phyloP scores from a whole-genome alignment of 2,329 filamentous ascomycete species.

The Hymenoscyphus scutula region DNA sequence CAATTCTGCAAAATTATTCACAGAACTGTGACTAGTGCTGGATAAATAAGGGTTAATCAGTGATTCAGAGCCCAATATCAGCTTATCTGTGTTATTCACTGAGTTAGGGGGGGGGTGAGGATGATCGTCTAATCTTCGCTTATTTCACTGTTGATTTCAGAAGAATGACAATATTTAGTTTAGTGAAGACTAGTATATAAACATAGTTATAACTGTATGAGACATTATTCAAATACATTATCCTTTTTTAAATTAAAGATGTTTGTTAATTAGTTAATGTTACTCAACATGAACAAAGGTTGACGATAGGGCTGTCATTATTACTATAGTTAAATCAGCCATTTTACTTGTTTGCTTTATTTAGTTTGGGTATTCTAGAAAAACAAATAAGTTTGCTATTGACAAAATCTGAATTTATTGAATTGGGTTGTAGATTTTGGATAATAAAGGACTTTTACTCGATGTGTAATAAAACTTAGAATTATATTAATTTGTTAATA shows the following conservation, averaged over 20 bases:
- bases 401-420: no score
- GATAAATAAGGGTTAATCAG: neutral
- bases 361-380: no score
- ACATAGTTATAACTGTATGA: neutral
- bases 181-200: neutral
- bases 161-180: neutral
- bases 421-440: no score
- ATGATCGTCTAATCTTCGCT: neutral
- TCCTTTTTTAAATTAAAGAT: neutral
- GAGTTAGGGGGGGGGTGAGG: neutral
- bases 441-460: no score
- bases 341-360: no score
- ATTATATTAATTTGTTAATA: no score
- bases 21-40: no score
- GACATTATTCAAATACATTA: neutral
- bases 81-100: neutral
- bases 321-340: no score
- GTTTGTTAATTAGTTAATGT: neutral
- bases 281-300: neutral
- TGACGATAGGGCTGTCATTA: no score
- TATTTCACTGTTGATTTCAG: neutral
- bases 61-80: neutral
- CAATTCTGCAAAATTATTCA: no score
- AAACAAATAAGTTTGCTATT: no score
- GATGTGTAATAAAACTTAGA: no score